Base-by-base conservation (phyloP, 805 yeast species). In the Starmerella stigmatis region DNA sequence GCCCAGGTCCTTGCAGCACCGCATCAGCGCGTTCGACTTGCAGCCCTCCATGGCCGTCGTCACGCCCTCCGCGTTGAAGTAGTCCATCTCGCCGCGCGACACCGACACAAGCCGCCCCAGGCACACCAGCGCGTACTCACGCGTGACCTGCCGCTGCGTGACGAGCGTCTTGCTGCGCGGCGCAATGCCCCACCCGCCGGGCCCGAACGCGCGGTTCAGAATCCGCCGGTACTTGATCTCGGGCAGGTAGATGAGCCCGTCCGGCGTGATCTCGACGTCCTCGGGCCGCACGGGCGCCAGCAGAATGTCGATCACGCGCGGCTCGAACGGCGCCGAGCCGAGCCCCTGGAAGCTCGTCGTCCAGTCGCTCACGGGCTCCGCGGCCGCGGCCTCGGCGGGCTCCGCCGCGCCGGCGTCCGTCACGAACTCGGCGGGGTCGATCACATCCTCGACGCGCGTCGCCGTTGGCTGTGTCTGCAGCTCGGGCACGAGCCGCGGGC, bases 181-280 rank as follows among this genome's bases (percentile, higher is more conserved):
- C 0, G 94, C 95, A 45, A 92, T 68, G 0, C 97, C 97, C 98
- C 98, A 92, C 2, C 94, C 96, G 22, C 98, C 98, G 6, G 98
- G 96, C 3, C 98, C 98, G 68, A 92, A 89, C 0, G 97, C 94
- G 30, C 72, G 71, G 64, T 89, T 89, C 53, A 92, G 65, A 19
- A 88, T 80, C 36, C 98, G 73, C 53, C 98, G 75, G 61, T 92
- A 92, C 61, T 89, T 89, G 65, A 92, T 92, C 62, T 92, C 98
- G 0, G 98, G 98, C 37, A 92, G 67, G 57, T 85, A 92, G 7
- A 92, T 63, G 41, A 92, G 67, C 13, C 97, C 97, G 62, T 92
- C 98, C 0, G 97, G 97, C 49, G 89, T 92, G 53, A 92, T 81
- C 61, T 92, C 98, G 43, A 92, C 78, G 55, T 89, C 96, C 22